These are phyloP conservation scores for Colletotrichum echinochloae DNA, from an alignment of 2,329 filamentous ascomycete species.

Conservation along the genomic window DNA sequence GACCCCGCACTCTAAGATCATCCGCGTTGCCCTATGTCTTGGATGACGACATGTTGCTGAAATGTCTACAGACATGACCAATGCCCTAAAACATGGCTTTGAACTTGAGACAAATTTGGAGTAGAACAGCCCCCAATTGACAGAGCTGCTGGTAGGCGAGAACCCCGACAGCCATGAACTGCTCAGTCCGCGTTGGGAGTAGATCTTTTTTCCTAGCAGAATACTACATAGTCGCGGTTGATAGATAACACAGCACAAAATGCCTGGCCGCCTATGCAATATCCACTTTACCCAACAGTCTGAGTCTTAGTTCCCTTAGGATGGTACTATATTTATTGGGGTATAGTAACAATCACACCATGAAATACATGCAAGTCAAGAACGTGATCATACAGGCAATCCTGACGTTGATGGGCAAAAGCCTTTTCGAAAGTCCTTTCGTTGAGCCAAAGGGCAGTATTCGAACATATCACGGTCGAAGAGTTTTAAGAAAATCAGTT, in stretches of 20 bases:
- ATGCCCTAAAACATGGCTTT: background rate
- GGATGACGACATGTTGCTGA: constrained; percentile 3
- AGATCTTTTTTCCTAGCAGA: background rate
- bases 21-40: background rate
- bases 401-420: too few species aligned
- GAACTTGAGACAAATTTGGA: background rate
- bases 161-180: background rate
- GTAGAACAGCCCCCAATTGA: background rate
- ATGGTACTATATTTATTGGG: background rate
- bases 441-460: too few species aligned
- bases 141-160: background rate
- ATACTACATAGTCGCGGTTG: background rate
- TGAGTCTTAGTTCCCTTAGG: background rate
- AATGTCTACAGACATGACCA: background rate
- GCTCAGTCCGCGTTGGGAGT: background rate
- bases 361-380: background rate
- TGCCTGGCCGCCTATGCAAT: background rate
- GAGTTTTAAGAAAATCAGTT: too few species aligned
- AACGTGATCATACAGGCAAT: background rate
- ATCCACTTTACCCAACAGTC: background rate
- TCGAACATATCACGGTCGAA: too few species aligned
- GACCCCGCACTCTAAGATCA: constrained; percentile 4
- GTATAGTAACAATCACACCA: background rate
- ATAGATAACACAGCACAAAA: background rate
- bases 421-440: too few species aligned